Base-by-base conservation (phyloP, 805 yeast genomes). In the Wickerhamomyces queroliae region DNA sequence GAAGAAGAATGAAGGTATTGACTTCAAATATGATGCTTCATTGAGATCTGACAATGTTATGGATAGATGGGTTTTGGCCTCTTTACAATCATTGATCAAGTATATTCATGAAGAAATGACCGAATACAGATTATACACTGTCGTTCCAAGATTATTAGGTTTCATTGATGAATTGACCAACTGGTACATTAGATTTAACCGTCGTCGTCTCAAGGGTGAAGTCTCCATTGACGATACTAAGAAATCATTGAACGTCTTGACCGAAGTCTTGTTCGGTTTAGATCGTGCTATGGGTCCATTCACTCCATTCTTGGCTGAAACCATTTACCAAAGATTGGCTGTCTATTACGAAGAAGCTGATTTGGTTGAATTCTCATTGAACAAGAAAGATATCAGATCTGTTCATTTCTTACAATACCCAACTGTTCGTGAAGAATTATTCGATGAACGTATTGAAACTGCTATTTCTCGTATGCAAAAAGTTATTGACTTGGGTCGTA, bases 261-360 rank as follows among this genome's bases (percentile, higher is more conserved):
- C 90, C 41, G 96, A 89, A 62, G 95, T 93, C 25, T 71, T 90
- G 53, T 84, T 85, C 63, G 87, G 88, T 34, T 79, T 93, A 57
- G 83, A 79, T 37, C 80, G 97, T 61, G 95, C 96, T 36, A 91
- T 93, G 97, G 98, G 98, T 42, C 99, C 99, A 49, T 93, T 93
- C 69, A 90, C 98, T 38, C 99, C 99, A 49, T 95, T 83, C 74
- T 72, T 95, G 63, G 72, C 98, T 36, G 99, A 93, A 58, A 78
- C 77, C 56, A 85, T 93, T 53, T 93, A 90, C 68, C 83, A 78
- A 59, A 80, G 77, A 63, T 67, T 93, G 66, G 76, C 71, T 57
- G 69, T 67, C 35, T 78, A 66, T 51, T 83, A 82, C 64, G 63
- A 74, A n/a, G 74, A 70, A 15, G 80, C 74, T 30, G 75, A 75